Evolutionary conservation across 192 early-diverging fungal genomes (phyloP).

Genomic region (Lobulomyces angularis): DNA sequence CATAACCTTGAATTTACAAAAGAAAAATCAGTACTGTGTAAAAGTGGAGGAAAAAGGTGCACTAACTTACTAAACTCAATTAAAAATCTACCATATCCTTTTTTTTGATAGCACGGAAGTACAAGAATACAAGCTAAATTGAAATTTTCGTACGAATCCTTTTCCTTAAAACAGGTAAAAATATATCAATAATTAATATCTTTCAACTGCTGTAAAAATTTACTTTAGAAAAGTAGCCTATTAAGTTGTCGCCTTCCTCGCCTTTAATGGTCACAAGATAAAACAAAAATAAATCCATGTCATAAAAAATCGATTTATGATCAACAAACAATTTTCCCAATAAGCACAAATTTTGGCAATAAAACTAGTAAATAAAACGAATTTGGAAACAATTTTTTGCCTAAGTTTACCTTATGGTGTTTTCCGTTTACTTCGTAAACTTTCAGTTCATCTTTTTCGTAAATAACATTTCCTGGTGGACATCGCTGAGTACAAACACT

Average conservation of each 20-base stretch:
- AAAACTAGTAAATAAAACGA: conserved; percentile 38
- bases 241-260: conserved; percentile 40
- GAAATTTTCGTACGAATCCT: conserved; percentile 65
- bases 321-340: conserved; percentile 85
- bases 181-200: not conserved
- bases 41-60: conserved; percentile 1
- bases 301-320: conserved; percentile 85
- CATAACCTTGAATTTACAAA: conserved; percentile 67
- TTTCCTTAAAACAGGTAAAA: conserved; percentile 47
- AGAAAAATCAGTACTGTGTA: not conserved
- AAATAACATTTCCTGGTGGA: conserved; percentile 63
- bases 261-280: conserved; percentile 72
- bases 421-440: conserved; percentile 81
- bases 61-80: conserved; percentile 76
- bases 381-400: not conserved
- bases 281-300: conserved; percentile 79
- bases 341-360: conserved; percentile 82
- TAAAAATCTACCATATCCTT: conserved; percentile 71
- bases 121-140: conserved; percentile 86
- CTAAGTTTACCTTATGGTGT: conserved; percentile 37
- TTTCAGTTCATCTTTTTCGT: conserved; percentile 48
- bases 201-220: not conserved
- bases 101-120: conserved; percentile 74
- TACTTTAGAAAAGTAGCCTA: conserved; percentile 91
- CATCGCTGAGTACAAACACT: conserved; percentile 37